Base-by-base conservation (phyloP, 2,329 filamentous ascomycete species). In the Claviceps africana region DNA sequence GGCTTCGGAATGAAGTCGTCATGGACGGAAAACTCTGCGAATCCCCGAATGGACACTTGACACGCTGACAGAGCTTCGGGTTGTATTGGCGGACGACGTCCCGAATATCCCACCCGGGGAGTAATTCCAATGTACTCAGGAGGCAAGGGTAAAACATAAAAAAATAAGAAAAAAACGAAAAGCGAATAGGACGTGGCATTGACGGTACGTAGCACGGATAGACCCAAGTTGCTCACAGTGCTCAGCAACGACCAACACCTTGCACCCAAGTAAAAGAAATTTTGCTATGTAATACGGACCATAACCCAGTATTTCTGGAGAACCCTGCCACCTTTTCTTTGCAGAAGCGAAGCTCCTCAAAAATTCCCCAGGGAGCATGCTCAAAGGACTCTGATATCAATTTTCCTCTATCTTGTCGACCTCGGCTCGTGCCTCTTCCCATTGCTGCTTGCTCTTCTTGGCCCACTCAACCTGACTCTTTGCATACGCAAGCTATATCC, bases 381-480 rank as follows among this genome's bases (percentile, higher is more conserved):
- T 33, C 25, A 25, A 19, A 13, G 31, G 44, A 30, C 51, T n/a
- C 35, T 37, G 35, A n/a, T n/a, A 17, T 62, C 61, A 81, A 48
- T 68, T 73, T 62, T 80, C 76, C 55, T 86, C 84, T 67, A 96
- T 95, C 75, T 94, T 95, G 57, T 85, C 80, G 54, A 95, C 86
- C 66, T 96, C 90, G 3, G 80, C 80, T 60, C 83, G 85, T 1
- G 90, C 90, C 65, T 95, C 90, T 62, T 91, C 86, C 90, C 90
- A 96, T 7, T 88, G 88, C 61, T 91, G 88, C 64, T 90, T 81
- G 67, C 85, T 84, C 62, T 91, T 90, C 68, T 84, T 86, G 3
- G 90, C 91, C 90, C 90, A 96, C 65, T 95, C 88, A 55, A 96
- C 82, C 65, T 96, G 90, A 66, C 86, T 91, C 67, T 86, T 87